Conservation (phyloP, 106 monocot genomes). For the Platanthera guangdongensis region DNA sequence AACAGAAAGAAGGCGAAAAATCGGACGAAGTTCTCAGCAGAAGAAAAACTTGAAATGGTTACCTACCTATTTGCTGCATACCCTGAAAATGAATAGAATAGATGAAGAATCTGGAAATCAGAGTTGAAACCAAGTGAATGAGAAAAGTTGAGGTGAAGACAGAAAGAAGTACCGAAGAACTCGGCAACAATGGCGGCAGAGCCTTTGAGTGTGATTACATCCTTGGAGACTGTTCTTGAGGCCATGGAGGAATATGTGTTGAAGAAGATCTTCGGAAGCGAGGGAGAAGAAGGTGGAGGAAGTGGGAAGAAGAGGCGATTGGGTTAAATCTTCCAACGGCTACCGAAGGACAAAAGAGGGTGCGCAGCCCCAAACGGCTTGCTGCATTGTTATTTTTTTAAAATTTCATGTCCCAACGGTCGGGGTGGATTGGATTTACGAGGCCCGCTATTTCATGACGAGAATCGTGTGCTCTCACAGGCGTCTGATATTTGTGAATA, state of each 20-base stretch:
- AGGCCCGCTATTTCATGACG: too few relatives aligned
- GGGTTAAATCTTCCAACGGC: too few relatives aligned
- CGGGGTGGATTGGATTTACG: too few relatives aligned
- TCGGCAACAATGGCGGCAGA: slow-evolving; percentile 97
- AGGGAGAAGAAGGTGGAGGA: too few relatives aligned
- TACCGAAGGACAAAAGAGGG: too few relatives aligned
- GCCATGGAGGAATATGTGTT: slow-evolving; percentile 30
- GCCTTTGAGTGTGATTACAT: slow-evolving; percentile 93
- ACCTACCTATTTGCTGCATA: slow-evolving; percentile 91
- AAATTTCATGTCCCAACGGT: too few relatives aligned
- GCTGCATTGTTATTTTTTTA: too few relatives aligned
- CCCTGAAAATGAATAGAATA: slow-evolving; percentile 31
- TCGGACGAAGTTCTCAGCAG: not conserved
- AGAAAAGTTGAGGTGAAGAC: not conserved
- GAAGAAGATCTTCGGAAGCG: too few relatives aligned
- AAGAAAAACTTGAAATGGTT: not conserved
- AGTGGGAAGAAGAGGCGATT: too few relatives aligned
- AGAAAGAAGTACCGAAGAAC: slow-evolving; percentile 66
- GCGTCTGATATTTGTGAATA: too few relatives aligned
- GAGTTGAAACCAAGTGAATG: not conserved
- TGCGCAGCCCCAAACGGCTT: too few relatives aligned
- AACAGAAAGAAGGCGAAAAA: not conserved
- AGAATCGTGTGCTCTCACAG: too few relatives aligned
- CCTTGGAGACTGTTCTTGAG: slow-evolving; percentile 71
- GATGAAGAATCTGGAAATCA: not conserved